These are phyloP conservation scores for Pseudocercospora cruenta DNA, from an alignment of 2,329 filamentous ascomycete genomes.

Conservation along the genomic window DNA sequence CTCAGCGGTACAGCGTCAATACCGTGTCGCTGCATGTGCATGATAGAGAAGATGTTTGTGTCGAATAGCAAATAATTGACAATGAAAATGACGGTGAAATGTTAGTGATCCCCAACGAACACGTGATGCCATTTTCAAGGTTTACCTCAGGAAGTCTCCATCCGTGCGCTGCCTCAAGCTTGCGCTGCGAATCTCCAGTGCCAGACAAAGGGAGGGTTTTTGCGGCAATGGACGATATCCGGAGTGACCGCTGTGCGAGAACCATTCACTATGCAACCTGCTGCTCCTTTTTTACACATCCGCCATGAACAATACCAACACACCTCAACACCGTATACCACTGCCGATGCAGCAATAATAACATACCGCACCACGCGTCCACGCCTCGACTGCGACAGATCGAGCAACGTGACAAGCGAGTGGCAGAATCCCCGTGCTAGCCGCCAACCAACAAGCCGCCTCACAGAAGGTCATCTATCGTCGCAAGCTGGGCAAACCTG, in stretches of 20 bases:
- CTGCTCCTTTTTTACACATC: neutral
- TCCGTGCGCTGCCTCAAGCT: neutral
- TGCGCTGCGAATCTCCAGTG: neutral
- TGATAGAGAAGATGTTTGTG: neutral
- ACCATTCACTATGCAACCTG: neutral
- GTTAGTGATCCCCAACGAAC: neutral
- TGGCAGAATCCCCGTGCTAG: constrained; percentile 1
- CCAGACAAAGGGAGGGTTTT: neutral
- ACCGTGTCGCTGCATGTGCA: neutral
- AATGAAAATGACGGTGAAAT: neutral
- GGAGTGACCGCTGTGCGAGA: constrained; percentile 1
- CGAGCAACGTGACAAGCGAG: neutral
- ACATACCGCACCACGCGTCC: neutral
- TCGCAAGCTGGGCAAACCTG: neutral
- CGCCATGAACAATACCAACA: neutral
- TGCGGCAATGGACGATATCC: neutral
- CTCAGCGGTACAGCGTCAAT: neutral
- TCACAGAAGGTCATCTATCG: neutral
- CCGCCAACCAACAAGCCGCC: neutral
- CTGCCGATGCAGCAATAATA: constrained; percentile 2
- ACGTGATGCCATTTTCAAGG: neutral
- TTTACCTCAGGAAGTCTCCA: neutral
- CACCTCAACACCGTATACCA: neutral
- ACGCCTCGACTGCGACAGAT: neutral
- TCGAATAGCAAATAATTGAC: neutral